Conservation (phyloP, 148 eudicot species). For the Rhododendron kiyosumense region DNA sequence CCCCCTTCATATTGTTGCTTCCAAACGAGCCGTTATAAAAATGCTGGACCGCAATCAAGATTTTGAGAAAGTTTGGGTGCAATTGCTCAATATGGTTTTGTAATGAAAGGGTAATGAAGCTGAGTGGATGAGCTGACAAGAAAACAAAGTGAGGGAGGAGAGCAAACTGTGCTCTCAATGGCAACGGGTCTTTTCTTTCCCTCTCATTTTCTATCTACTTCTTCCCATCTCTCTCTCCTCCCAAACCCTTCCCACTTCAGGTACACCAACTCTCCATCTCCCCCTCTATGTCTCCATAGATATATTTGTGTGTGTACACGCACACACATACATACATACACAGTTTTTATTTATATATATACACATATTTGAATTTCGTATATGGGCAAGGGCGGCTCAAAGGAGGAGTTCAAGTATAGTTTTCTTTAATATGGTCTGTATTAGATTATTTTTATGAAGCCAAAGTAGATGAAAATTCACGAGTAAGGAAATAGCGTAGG, state of each 20-base stretch:
- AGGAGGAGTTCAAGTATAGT: no score
- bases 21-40: neutral
- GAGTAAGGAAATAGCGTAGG: neutral
- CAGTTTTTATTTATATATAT: no score
- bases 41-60: neutral
- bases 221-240: constrained; percentile 14
- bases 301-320: neutral
- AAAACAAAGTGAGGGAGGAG: neutral
- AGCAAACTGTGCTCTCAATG: constrained; percentile 20
- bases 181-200: constrained; percentile 33
- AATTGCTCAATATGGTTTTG: neutral
- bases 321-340: no score
- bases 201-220: constrained; percentile 18
- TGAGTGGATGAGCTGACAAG: constrained; percentile 1
- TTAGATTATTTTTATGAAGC: neutral
- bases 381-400: no score
- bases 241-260: constrained; percentile 23
- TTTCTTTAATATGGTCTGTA: no score
- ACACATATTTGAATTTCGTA: no score
- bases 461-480: neutral
- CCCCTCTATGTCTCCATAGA: neutral
- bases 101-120: neutral
- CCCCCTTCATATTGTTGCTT: no score
- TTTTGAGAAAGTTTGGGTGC: neutral
- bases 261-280: constrained; percentile 17